phyloP scores from a whole-genome alignment of 352 stramenopile genomes.

The Pythium phragmitis region DNA sequence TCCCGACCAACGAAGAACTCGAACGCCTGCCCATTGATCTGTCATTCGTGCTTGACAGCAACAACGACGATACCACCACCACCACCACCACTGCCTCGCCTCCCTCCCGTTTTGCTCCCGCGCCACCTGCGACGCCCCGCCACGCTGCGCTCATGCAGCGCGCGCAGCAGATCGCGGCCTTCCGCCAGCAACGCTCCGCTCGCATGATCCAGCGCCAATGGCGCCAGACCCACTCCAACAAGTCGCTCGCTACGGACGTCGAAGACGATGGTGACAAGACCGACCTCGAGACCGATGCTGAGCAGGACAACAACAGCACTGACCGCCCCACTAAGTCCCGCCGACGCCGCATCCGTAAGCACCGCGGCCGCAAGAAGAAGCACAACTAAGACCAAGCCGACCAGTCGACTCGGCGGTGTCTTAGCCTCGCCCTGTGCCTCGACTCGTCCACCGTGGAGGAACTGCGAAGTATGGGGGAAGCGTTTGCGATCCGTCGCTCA shows the following conservation, averaged over 20 bases:
- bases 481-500: conserved; percentile 31
- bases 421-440: not conserved
- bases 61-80: conserved; percentile 22
- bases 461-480: conserved; percentile 15
- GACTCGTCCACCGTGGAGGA: not conserved
- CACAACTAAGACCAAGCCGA: not conserved
- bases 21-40: conserved; percentile 30
- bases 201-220: conserved; percentile 30
- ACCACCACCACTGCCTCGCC: conserved; percentile 1
- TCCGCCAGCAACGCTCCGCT: conserved; percentile 25
- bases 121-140: conserved; percentile 13
- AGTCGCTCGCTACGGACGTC: not conserved
- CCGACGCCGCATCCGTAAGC: conserved; percentile 30
- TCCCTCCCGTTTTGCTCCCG: not conserved
- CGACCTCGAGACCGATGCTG: conserved; percentile 26
- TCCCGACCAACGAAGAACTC: conserved; percentile 34
- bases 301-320: conserved; percentile 17
- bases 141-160: conserved; percentile 15
- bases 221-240: conserved; percentile 16
- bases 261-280: conserved; percentile 23
- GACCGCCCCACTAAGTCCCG: conserved; percentile 21
- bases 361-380: conserved; percentile 36
- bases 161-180: conserved; percentile 13
- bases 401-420: not conserved
- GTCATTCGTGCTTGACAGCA: conserved; percentile 30